Conservation (phyloP, 331 rosid genomes). For the Acacia concinna region DNA sequence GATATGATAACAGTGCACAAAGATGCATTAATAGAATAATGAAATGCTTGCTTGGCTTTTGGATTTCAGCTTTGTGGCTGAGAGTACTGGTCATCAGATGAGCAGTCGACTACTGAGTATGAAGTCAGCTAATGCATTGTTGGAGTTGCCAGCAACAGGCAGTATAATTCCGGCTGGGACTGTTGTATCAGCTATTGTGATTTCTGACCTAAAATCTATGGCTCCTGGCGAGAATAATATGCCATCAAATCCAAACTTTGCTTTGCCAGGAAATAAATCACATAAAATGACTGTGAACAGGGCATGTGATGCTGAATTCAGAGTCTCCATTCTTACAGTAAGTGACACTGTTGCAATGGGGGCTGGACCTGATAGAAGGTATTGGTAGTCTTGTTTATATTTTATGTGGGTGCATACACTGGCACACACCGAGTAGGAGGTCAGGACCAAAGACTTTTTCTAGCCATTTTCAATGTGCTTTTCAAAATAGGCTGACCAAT, state of each 20-base stretch:
- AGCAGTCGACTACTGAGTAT: constrained; percentile 86
- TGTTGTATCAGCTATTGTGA: constrained; percentile 54
- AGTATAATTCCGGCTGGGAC: constrained; percentile 49
- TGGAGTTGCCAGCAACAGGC: constrained; percentile 80
- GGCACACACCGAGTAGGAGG: constrained; percentile 4
- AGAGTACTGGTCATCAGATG: constrained; percentile 84
- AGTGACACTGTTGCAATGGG: constrained; percentile 93
- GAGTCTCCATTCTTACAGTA: constrained; percentile 85
- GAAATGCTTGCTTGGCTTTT: constrained; percentile 15
- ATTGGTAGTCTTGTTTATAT: constrained; percentile 31
- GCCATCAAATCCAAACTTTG: constrained; percentile 33
- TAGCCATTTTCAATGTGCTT: constrained; percentile 14
- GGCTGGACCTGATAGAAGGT: constrained; percentile 94
- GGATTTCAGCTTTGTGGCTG: constrained; percentile 78
- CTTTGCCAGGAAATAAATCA: constrained; percentile 32
- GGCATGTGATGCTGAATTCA: constrained; percentile 41
- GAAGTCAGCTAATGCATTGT: constrained; percentile 88
- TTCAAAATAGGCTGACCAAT: not conserved
- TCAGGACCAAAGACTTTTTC: not conserved
- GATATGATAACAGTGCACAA: no score
- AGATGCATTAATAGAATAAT: not conserved
- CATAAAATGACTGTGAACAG: constrained; percentile 38
- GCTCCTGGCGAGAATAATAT: constrained; percentile 24
- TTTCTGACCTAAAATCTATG: constrained; percentile 56
- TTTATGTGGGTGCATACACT: not conserved